phyloP scores from a whole-genome alignment of 768 basidiomycete genomes.

The Leccinum variicolor region DNA sequence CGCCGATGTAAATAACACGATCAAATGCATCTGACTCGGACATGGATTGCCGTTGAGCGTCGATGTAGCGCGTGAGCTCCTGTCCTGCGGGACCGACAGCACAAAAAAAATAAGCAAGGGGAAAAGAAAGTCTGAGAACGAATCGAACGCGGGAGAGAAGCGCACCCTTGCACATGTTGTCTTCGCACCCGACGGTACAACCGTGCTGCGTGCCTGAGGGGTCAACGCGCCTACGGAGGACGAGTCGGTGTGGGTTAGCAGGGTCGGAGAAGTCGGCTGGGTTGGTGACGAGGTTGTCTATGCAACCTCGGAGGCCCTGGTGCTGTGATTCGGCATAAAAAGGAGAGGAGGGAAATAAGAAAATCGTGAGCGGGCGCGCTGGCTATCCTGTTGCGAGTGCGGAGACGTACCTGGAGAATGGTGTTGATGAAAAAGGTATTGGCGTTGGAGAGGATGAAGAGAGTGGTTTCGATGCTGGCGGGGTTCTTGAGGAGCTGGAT shows the following conservation, averaged over 20 bases:
- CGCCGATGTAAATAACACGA: constrained; percentile 86
- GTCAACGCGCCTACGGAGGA: constrained; percentile 71
- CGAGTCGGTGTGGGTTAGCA: constrained; percentile 63
- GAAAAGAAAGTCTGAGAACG: neutral
- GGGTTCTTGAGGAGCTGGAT: constrained; percentile 71
- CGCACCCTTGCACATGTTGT: constrained; percentile 97
- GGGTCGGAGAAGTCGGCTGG: constrained; percentile 74
- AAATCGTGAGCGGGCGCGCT: neutral
- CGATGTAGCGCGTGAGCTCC: constrained; percentile 84
- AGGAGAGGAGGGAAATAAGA: too few species aligned
- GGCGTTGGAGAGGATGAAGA: constrained; percentile 92
- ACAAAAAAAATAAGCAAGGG: too few species aligned
- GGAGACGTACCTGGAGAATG: constrained; percentile 66
- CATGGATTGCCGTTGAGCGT: constrained; percentile 12
- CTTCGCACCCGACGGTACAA: constrained; percentile 85
- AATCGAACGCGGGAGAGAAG: neutral
- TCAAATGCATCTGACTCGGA: constrained; percentile 52
- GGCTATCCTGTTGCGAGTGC: neutral
- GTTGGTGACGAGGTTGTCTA: constrained; percentile 89
- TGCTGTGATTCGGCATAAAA: constrained; percentile 39
- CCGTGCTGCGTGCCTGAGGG: constrained; percentile 75
- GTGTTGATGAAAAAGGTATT: constrained; percentile 90
- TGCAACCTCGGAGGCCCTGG: constrained; percentile 68
- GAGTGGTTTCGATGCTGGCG: constrained; percentile 58
- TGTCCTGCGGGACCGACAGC: constrained; percentile 54